Percentiles rank a stretch among this genome's conserved stretches.
Evolutionary conservation across 1,284 basidiomycete genomes (phyloP).

Genomic region (Ganoderma boninense): DNA sequence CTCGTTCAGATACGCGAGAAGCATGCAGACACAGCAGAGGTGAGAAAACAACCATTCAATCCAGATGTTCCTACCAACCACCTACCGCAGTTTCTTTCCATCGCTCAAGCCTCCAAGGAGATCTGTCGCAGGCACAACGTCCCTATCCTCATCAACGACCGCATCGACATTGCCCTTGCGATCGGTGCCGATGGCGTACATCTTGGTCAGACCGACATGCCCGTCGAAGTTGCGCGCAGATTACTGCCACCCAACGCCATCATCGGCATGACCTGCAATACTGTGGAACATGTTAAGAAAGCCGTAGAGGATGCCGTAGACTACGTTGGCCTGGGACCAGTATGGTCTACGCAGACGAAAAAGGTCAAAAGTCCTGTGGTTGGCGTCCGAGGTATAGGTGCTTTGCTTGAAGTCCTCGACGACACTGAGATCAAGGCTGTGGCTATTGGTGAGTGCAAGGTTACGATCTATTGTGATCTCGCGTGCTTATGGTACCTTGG

Average conservation of each 20-base stretch:
- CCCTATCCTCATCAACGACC: slow-evolving; percentile 92
- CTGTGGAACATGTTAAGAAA: slow-evolving; percentile 64
- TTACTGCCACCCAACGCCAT: slow-evolving; percentile 78
- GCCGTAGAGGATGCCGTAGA: slow-evolving; percentile 74
- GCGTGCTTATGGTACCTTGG: slow-evolving; percentile 1
- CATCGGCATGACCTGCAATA: slow-evolving; percentile 87
- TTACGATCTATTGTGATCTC: too few species aligned
- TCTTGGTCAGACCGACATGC: slow-evolving; percentile 92
- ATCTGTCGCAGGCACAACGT: slow-evolving; percentile 86
- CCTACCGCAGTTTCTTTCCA: slow-evolving; percentile 74
- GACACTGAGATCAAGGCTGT: slow-evolving; percentile 75
- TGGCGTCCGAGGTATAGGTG: slow-evolving; percentile 73
- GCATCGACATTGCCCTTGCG: slow-evolving; percentile 87
- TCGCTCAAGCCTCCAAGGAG: slow-evolving; percentile 76
- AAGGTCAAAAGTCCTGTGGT: slow-evolving; percentile 65
- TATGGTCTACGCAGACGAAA: slow-evolving; percentile 82
- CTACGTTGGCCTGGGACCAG: slow-evolving; percentile 89
- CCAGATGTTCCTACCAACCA: not conserved
- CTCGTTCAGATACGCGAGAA: slow-evolving; percentile 93
- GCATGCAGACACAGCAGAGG: slow-evolving; percentile 79
- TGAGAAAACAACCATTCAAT: slow-evolving; percentile 38
- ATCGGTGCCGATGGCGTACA: slow-evolving; percentile 85
- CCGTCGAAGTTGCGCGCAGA: slow-evolving; percentile 70
- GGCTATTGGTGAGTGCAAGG: slow-evolving; percentile 73
- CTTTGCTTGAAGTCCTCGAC: slow-evolving; percentile 70